These are phyloP conservation scores for Jatropha podagrica DNA, from an alignment of 441 rosid species.

Conservation along the genomic window DNA sequence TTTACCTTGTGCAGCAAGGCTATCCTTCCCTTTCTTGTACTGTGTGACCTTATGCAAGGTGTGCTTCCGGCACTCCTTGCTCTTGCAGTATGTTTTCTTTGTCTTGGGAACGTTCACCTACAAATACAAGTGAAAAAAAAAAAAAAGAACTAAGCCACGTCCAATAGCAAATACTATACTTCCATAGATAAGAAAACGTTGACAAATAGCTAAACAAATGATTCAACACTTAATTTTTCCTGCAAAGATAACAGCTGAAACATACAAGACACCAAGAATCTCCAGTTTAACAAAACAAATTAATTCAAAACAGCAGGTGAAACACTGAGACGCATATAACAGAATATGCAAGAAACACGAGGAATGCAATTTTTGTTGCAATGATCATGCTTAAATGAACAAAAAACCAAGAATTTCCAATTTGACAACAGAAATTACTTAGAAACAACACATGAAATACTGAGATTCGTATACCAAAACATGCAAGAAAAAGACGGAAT, in stretches of 20 bases:
- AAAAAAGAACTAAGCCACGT: not conserved
- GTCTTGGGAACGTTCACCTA: slow-evolving; percentile 74
- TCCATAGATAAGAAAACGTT: not conserved
- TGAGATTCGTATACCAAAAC: too few species aligned
- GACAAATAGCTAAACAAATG: not conserved
- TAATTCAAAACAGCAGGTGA: too few species aligned
- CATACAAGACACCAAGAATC: not conserved
- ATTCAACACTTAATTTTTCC: not conserved
- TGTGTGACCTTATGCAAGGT: slow-evolving; percentile 76
- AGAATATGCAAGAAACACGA: too few species aligned
- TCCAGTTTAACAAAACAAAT: not conserved
- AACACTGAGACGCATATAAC: too few species aligned
- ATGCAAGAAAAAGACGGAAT: too few species aligned
- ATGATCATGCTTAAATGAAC: too few species aligned
- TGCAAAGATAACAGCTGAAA: not conserved
- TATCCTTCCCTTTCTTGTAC: slow-evolving; percentile 74
- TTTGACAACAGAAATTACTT: too few species aligned
- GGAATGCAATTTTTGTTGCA: too few species aligned
- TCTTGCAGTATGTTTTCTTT: slow-evolving; percentile 61
- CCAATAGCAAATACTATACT: too few species aligned
- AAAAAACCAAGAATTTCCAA: too few species aligned
- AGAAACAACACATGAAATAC: too few species aligned
- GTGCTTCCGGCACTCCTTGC: slow-evolving; percentile 70
- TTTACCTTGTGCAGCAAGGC: slow-evolving; percentile 66
- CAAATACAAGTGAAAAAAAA: not conserved